Percentiles rank a stretch among this genome's conserved stretches.
phyloP scores from a whole-genome alignment of 805 yeast species.

The Naumovozyma castellii region DNA sequence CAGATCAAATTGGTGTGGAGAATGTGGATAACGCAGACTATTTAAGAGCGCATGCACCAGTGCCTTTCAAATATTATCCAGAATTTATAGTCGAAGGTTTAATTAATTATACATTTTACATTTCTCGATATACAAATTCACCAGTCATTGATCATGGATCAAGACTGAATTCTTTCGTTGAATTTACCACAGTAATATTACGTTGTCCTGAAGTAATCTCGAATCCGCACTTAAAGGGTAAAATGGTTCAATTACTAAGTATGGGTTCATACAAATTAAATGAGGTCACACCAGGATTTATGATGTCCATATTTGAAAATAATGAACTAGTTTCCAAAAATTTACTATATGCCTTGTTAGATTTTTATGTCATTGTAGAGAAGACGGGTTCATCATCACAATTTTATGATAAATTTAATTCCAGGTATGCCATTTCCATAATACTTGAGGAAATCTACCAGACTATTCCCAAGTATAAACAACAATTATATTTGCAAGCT shows the following conservation, averaged over 20 bases:
- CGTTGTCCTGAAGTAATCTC: slow-evolving; percentile 80
- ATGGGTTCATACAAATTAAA: slow-evolving; percentile 55
- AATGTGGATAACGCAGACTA: slow-evolving; percentile 69
- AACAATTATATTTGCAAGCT: slow-evolving; percentile 62
- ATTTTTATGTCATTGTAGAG: slow-evolving; percentile 88
- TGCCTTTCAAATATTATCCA: slow-evolving; percentile 75
- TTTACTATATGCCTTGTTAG: slow-evolving; percentile 72
- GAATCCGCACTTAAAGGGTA: slow-evolving; percentile 87
- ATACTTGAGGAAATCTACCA: slow-evolving; percentile 76
- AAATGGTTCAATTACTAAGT: slow-evolving; percentile 70
- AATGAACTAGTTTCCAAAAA: slow-evolving; percentile 55
- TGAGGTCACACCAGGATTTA: slow-evolving; percentile 60
- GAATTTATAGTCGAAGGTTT: slow-evolving; percentile 80
- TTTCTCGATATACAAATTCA: slow-evolving; percentile 45
- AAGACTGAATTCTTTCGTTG: slow-evolving; percentile 50
- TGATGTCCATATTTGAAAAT: slow-evolving; percentile 54
- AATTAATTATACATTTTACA: slow-evolving; percentile 57
- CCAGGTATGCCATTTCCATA: slow-evolving; percentile 75
- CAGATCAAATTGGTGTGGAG: slow-evolving; percentile 51
- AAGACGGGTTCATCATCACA: slow-evolving; percentile 93
- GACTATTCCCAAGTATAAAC: slow-evolving; percentile 51
- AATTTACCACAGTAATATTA: slow-evolving; percentile 62
- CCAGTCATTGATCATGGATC: slow-evolving; percentile 42
- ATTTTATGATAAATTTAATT: slow-evolving; percentile 90
- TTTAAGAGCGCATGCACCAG: slow-evolving; percentile 54